These are phyloP conservation scores for Dicorynia guianensis DNA, from an alignment of 306 rosid genomes.

Conservation along the genomic window DNA sequence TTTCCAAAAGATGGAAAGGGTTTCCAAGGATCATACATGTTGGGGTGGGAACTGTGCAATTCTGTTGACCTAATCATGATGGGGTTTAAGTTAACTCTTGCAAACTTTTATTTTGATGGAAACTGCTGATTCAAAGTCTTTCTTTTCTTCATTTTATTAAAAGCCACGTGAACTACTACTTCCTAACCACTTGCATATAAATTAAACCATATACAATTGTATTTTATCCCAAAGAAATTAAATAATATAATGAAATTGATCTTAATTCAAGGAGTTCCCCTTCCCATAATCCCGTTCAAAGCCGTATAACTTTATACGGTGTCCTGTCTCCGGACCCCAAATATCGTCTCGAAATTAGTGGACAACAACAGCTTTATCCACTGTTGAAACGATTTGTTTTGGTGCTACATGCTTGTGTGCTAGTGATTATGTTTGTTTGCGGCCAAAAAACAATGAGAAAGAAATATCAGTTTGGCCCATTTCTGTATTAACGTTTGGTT, in stretches of 20 bases:
- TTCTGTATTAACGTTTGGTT: conserved; percentile 15
- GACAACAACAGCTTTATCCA: conserved; percentile 50
- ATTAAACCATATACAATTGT: neutral
- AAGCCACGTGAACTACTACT: conserved; percentile 36
- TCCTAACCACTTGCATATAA: conserved; percentile 16
- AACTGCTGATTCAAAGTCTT: conserved; percentile 20
- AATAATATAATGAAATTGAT: neutral
- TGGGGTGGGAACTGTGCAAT: conserved; percentile 45
- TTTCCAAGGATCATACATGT: conserved; percentile 47
- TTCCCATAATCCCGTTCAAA: neutral
- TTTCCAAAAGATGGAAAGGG: conserved; percentile 31
- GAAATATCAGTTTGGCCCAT: conserved; percentile 29
- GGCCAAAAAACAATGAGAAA: conserved; percentile 42
- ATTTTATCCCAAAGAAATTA: neutral
- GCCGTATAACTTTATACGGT: conserved; percentile 14
- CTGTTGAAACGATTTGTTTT: conserved; percentile 28
- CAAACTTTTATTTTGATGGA: conserved; percentile 3
- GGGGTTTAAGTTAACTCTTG: neutral
- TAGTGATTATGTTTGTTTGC: neutral
- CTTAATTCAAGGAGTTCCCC: neutral
- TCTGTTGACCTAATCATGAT: conserved; percentile 39
- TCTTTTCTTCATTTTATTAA: conserved; percentile 1
- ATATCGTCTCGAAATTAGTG: conserved; percentile 39
- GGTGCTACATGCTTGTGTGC: conserved; percentile 35
- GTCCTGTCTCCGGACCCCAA: conserved; percentile 36